A percentile compares a stretch with the other conserved stretches of the same genome.
Evolutionary conservation across 2,329 filamentous ascomycete species (phyloP).

Genomic region (Sarocladium strictum): DNA sequence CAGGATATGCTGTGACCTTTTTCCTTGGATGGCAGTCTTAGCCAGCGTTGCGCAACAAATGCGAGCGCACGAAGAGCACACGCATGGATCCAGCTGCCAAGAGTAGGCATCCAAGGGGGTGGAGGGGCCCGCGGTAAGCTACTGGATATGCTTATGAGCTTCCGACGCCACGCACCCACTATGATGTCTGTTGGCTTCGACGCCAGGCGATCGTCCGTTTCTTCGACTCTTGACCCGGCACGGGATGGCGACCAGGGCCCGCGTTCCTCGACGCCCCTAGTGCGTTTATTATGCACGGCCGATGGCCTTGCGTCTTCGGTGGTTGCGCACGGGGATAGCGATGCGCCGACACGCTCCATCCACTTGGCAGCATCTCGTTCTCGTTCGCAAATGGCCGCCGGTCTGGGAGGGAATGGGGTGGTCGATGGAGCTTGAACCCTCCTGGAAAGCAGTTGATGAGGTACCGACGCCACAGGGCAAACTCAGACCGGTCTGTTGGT

Average conservation of each 20-base stretch:
- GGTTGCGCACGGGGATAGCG: background rate
- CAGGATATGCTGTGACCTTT: no score
- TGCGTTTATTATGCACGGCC: background rate
- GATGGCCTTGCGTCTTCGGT: background rate
- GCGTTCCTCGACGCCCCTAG: background rate
- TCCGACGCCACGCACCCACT: constrained; percentile 7
- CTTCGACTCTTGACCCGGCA: background rate
- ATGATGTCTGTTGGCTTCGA: constrained; percentile 4
- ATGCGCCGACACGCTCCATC: background rate
- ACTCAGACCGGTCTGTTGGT: background rate
- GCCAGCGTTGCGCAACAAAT: background rate
- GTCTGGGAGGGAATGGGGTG: background rate
- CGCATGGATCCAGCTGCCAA: background rate
- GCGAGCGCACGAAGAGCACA: background rate
- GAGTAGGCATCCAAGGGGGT: background rate
- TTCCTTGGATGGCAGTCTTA: background rate
- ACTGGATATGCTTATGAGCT: constrained; percentile 9
- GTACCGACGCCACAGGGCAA: background rate
- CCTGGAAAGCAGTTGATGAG: background rate
- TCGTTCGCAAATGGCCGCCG: background rate
- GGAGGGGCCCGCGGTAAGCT: constrained; percentile 9
- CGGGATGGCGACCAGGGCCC: constrained; percentile 7
- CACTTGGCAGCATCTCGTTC: background rate
- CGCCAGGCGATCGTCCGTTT: constrained; percentile 3
- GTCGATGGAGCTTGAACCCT: no score